A percentile compares a stretch with the other conserved stretches of the same genome.
Conservation (phyloP, 1,139 yeast species). For the Yamadazyma triangularis region DNA sequence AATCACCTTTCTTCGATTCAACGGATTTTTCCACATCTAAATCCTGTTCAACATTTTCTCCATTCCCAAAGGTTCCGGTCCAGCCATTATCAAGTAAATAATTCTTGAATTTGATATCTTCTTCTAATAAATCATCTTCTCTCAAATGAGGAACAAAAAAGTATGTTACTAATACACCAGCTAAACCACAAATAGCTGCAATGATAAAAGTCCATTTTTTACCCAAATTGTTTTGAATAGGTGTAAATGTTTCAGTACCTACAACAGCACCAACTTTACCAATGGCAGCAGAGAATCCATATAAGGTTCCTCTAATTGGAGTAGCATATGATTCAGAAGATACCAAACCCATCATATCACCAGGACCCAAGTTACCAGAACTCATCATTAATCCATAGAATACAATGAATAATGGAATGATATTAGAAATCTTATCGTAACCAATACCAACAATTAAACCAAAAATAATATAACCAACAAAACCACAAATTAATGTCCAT, state of each 20-base stretch:
- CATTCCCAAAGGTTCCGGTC: slow-evolving; percentile 54
- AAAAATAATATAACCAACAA: slow-evolving; percentile 42
- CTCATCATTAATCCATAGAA: slow-evolving; percentile 47
- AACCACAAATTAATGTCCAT: slow-evolving; percentile 43
- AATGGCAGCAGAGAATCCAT: slow-evolving; percentile 45
- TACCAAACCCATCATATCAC: slow-evolving; percentile 65
- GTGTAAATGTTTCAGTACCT: slow-evolving; percentile 42
- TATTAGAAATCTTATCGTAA: slow-evolving; percentile 34
- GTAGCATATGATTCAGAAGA: slow-evolving; percentile 72
- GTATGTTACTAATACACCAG: slow-evolving; percentile 58
- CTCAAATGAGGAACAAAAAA: slow-evolving; percentile 63
- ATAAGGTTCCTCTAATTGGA: slow-evolving; percentile 66
- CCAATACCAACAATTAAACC: slow-evolving; percentile 48
- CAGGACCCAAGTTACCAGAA: slow-evolving; percentile 71
- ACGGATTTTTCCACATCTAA: slow-evolving; percentile 12
- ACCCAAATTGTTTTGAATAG: slow-evolving; percentile 33
- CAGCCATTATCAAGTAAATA: slow-evolving; percentile 65
- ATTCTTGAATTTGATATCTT: slow-evolving; percentile 59
- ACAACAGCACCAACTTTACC: slow-evolving; percentile 51
- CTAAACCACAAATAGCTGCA: slow-evolving; percentile 67
- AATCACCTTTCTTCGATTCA: too few species aligned
- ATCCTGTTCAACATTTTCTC: slow-evolving; percentile 19
- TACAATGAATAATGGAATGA: slow-evolving; percentile 40
- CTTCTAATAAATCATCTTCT: slow-evolving; percentile 63
- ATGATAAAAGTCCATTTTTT: slow-evolving; percentile 45